Percentiles rank a stretch among this genome's conserved stretches.
phyloP scores from a whole-genome alignment of 2,329 filamentous ascomycete species.

The Aurifilum marmelostoma region DNA sequence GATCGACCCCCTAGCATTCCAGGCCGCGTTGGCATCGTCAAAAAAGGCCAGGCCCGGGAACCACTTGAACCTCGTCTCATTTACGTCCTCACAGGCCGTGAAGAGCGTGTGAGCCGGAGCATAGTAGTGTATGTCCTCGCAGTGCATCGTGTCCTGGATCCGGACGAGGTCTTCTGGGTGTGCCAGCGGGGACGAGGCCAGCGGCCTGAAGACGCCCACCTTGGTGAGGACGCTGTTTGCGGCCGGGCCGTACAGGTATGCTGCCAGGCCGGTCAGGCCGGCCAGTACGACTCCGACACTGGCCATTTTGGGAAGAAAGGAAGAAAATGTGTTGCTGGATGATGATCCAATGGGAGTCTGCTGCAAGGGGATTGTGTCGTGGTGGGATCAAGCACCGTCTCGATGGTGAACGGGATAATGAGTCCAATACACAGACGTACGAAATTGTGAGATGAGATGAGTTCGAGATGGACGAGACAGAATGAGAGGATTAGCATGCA shows the following conservation, averaged over 20 bases:
- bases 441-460: neutral
- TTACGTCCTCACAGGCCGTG: slow-evolving; percentile 57
- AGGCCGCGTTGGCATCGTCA: slow-evolving; percentile 42
- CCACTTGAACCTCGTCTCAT: slow-evolving; percentile 49
- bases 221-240: slow-evolving; percentile 22
- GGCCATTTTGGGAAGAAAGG: slow-evolving; percentile 14
- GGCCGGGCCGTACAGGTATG: slow-evolving; percentile 24
- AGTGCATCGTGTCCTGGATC: slow-evolving; percentile 57
- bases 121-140: slow-evolving; percentile 65
- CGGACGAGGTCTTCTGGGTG: slow-evolving; percentile 38
- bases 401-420: neutral
- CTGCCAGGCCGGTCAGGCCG: slow-evolving; percentile 21
- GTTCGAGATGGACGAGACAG: neutral
- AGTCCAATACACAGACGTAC: no score
- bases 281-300: slow-evolving; percentile 20
- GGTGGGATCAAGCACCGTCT: neutral
- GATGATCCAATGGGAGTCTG: no score
- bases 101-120: slow-evolving; percentile 52
- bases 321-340: no score
- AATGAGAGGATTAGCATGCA: no score
- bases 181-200: slow-evolving; percentile 17
- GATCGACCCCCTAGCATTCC: slow-evolving; percentile 47
- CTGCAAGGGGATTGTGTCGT: no score
- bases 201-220: slow-evolving; percentile 17
- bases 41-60: slow-evolving; percentile 53